Base-by-base conservation (phyloP, 805 yeast species). In the Suhomyces pyralidae region DNA sequence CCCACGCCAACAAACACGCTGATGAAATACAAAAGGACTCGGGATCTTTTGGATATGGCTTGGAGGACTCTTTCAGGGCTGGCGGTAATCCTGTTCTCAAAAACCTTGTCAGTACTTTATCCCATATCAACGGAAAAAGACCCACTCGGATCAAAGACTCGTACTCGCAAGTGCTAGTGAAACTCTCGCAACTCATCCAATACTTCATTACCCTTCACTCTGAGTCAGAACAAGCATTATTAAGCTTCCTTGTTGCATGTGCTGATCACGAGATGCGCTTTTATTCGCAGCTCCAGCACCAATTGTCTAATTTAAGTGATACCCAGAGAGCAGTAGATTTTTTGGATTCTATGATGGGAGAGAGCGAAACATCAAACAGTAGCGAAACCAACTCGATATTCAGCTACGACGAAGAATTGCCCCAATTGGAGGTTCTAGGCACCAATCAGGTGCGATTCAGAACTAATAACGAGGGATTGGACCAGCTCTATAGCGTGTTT, bases 311-410 rank as follows among this genome's bases (percentile, higher is more conserved):
- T 15, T 58, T 61, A 12, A 58, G 59, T 19, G 65, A 63, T 43
- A 61, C 70, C 7, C 59, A 60, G n/a, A 49, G 57, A 32, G 55
- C 67, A 8, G 63, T 60, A 3, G 47, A 48, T 2, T 56, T 60
- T 6, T 45, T 66, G 38, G 70, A 67, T 46, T 49, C 51, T 7
- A 55, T 64, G 32, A 53, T 64, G 51, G 44, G 53, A 50, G n/a
- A 47, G 25, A 4, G 7, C 14, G 14, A 38, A 6, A 22, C 5
- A 20, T 24, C 54, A 40, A 7, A 28, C 2, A 46, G 51, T 26
- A 48, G 30, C 36, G 15, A 19, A 6, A 34, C n/a, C 26, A 63
- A 64, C 42, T 54, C 64, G 5, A 60, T 62, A 5, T 63, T 65
- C 52, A 62, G 61, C 36, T 62, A 61, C 52, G 62, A 55, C 5